phyloP scores from a whole-genome alignment of 345 rosid genomes.

The Laguncularia racemosa region DNA sequence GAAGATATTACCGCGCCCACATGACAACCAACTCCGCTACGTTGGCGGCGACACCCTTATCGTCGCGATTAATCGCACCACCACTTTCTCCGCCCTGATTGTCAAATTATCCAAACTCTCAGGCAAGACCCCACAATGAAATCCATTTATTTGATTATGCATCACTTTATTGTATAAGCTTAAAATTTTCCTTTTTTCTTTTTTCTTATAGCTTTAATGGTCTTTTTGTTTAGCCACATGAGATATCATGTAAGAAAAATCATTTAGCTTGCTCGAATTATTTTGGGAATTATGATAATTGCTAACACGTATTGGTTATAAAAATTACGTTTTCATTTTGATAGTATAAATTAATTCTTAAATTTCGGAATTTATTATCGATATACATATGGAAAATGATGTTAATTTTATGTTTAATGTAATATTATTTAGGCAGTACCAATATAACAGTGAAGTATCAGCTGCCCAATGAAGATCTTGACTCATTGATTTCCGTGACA shows the following conservation, averaged over 20 bases:
- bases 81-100: slow-evolving; percentile 51
- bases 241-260: too few relatives aligned
- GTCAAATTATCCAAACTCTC: slow-evolving; percentile 73
- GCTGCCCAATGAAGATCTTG: slow-evolving; percentile 94
- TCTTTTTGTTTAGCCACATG: too few relatives aligned
- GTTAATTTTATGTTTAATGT: neutral
- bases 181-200: too few relatives aligned
- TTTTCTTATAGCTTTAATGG: too few relatives aligned
- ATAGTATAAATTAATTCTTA: neutral
- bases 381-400: neutral
- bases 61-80: slow-evolving; percentile 67
- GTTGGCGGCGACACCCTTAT: slow-evolving; percentile 96
- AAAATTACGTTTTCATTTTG: too few relatives aligned
- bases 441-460: slow-evolving; percentile 80
- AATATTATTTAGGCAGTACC: slow-evolving; percentile 35
- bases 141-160: neutral
- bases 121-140: slow-evolving; percentile 21
- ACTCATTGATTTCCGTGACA: slow-evolving; percentile 84
- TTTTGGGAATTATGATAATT: too few relatives aligned
- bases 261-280: too few relatives aligned
- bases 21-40: slow-evolving; percentile 86
- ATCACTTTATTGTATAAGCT: too few relatives aligned
- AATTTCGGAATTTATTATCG: neutral
- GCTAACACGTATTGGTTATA: too few relatives aligned
- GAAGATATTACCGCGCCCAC: slow-evolving; percentile 92